Percentiles rank a stretch among this genome's conserved stretches.
Evolutionary conservation across 495 filamentous ascomycete species (phyloP).

Genomic region (Penicillium pulvis): DNA sequence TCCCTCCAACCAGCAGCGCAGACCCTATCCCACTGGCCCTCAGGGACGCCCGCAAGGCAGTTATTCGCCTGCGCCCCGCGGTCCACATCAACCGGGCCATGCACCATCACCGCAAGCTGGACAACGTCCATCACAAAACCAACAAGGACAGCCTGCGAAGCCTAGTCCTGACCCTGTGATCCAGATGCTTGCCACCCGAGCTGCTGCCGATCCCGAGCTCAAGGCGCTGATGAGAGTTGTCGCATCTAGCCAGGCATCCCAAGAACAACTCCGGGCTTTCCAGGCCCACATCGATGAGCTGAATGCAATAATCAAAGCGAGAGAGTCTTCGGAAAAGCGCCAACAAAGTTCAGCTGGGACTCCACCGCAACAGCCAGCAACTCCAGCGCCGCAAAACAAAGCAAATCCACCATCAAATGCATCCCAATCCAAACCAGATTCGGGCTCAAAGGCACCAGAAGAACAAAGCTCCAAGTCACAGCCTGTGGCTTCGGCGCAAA

Average conservation of each 20-base stretch:
- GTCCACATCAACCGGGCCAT: conserved; percentile 24
- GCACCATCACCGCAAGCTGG: conserved; percentile 31
- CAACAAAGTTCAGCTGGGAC: conserved; percentile 28
- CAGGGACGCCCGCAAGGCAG: conserved; percentile 28
- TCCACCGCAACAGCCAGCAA: conserved; percentile 24
- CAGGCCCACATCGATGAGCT: conserved; percentile 92
- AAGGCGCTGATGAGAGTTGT: conserved; percentile 96
- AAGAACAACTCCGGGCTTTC: conserved; percentile 81
- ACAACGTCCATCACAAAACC: conserved; percentile 37
- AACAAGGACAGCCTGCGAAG: conserved; percentile 44
- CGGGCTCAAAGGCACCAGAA: neutral
- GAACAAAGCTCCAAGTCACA: conserved; percentile 23
- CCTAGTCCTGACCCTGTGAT: conserved; percentile 88
- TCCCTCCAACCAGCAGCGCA: conserved; percentile 43
- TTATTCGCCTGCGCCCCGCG: conserved; percentile 35
- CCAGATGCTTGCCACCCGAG: conserved; percentile 84
- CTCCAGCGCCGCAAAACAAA: conserved; percentile 27
- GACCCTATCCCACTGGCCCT: conserved; percentile 34
- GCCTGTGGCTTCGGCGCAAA: conserved; percentile 19
- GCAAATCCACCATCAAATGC: conserved; percentile 1
- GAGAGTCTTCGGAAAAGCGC: conserved; percentile 43
- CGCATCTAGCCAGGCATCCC: conserved; percentile 79
- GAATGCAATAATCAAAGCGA: conserved; percentile 59
- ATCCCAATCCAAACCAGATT: neutral
- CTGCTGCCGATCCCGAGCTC: conserved; percentile 82